Base-by-base conservation (phyloP, 768 basidiomycete genomes). In the Kwoniella dendrophila region DNA sequence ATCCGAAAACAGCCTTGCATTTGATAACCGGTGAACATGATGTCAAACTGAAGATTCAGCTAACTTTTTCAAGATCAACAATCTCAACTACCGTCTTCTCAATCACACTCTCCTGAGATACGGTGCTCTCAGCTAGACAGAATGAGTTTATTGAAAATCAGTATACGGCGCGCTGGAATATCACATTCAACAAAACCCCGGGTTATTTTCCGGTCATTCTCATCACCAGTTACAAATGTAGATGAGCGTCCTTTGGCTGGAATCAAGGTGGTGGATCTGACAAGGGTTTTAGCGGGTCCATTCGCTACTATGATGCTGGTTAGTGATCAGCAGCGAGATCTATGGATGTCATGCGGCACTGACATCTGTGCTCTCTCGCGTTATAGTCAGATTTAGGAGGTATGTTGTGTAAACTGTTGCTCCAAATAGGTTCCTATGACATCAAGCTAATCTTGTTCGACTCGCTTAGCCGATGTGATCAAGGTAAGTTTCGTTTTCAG, bases 271-370 rank as follows among this genome's bases (percentile, higher is more conserved):
- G 82, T 97, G 24, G 94, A 97, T 79, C 80, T 96, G 57, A 92
- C 92, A 14, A 85, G 94, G 29, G 89, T 96, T 0, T 81, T 97
- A 50, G 92, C 92, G n/a, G 92, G 91, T 0, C 92, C 92, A 32
- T 88, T 88, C 1, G 86, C 88, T n/a, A 90, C 92, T 1, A 90
- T 94, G 92, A 83, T 95, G 63, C 83, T 96, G n/a, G 92, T 88
- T 6, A 66, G 72, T 59, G 24, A 41, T 51, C 20, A 18, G 8
- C n/a, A n/a, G n/a, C n/a, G n/a, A n/a, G n/a, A n/a, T n/a, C n/a
- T n/a, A n/a, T n/a, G n/a, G n/a, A n/a, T n/a, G n/a, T 16, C 34
- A 14, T 33, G 1, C 22, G 7, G 27, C 1, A 20, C 49, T 56
- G 29, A n/a, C 7, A 10, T 18, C 5, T 43, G 8, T 10, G 43